Base-by-base conservation (phyloP, 2,329 filamentous ascomycete species). In the Xenoacremonium recifei region DNA sequence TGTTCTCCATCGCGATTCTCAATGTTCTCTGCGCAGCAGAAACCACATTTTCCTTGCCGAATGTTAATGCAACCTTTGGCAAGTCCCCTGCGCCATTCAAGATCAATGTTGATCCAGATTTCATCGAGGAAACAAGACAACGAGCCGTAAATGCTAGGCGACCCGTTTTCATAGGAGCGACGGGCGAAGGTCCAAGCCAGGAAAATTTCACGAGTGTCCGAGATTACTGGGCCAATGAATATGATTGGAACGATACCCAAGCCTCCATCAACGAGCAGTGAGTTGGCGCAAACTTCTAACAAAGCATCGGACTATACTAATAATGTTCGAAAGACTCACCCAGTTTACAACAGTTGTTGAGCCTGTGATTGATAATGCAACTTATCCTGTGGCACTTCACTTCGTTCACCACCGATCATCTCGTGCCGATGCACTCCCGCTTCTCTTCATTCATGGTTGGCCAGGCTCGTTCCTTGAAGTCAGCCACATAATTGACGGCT, bases 401-500 rank as follows among this genome's bases (percentile, higher is more conserved):
- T 51, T 51, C 11, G 27, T 51, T 12, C 44, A 51, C 21, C 32
- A 40, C n/a, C 37, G 33, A 11, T 45, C 49, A 2, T 3, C 16
- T 6, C 15, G 38, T 3, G 1, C n/a, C 3, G 40, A 63, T 36
- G 66, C 68, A 6, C 62, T 69, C 17, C 69, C 69, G 2, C 54
- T 72, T 11, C 48, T 72, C 1, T 67, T 71, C 39, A 37, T 67
- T 11, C 69, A 72, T 49, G 68, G 69, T 32, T 72, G 69, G 69
- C 68, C 70, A 2, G 66, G 68, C 0, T 65, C 59, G 4, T 69
- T 71, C 35, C 45, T 68, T 5, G 69, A 72, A 50, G 55, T 64
- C 5, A 45, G 50, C 12, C 57, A 57, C 18, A 57, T 72, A 20
- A 53, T 71, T 27, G 54, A 62, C 6, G 49, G 48, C 2, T 54